phyloP scores from a whole-genome alignment of 371 early-diverging fungal species.

The Fennellomyces sp. region DNA sequence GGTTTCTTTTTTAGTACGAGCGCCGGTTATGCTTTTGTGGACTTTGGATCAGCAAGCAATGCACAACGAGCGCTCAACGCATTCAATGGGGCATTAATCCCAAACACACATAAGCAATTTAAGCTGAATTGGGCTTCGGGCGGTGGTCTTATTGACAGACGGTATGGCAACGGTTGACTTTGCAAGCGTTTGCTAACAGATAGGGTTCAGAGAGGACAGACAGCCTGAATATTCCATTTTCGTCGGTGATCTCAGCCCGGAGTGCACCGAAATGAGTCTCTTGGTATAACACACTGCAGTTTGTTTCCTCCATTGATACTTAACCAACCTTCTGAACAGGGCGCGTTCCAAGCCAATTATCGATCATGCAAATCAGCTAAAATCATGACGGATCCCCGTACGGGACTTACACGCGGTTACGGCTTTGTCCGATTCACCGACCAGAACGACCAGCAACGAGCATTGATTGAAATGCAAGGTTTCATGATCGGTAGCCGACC shows the following conservation, averaged over 20 bases:
- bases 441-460: conserved; percentile 74
- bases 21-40: conserved; percentile 81
- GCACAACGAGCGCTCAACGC: conserved; percentile 26
- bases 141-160: conserved; percentile 54
- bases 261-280: conserved; percentile 71
- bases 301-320: background rate
- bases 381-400: conserved; percentile 79
- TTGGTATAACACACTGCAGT: conserved; percentile 49
- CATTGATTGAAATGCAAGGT: conserved; percentile 84
- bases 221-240: conserved; percentile 81
- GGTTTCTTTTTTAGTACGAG: conserved; percentile 37
- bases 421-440: conserved; percentile 85
- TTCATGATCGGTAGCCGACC: conserved; percentile 72
- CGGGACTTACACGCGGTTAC: conserved; percentile 79
- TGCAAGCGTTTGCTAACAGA: background rate
- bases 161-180: conserved; percentile 16
- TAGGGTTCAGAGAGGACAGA: conserved; percentile 45
- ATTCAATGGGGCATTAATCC: conserved; percentile 79
- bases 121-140: conserved; percentile 75
- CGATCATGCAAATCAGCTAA: conserved; percentile 77
- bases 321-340: too few species aligned
- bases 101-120: conserved; percentile 78
- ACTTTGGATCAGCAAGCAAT: conserved; percentile 52
- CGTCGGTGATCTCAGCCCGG: conserved; percentile 84
- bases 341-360: conserved; percentile 65